Evolutionary conservation across 352 stramenopile species (phyloP), one percentile per base, ranked within the genome.

Genomic region (Globisporangium rhizosaccharum): DNA sequence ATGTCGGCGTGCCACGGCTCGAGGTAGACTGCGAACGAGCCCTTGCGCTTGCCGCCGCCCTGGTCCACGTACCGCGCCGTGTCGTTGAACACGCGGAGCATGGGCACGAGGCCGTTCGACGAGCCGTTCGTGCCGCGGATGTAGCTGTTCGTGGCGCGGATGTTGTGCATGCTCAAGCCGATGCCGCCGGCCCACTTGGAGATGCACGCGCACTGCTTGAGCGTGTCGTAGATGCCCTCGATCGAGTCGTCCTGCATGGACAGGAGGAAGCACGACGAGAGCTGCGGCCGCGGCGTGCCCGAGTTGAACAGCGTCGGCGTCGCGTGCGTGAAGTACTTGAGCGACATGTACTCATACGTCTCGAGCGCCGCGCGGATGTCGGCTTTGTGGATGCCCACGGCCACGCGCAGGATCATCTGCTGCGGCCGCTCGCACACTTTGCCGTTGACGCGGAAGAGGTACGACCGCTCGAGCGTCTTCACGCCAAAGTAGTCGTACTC

Each of bases 81-180:
- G 79, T 99, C 97, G 80, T 99, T 99, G 72, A 99, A 99, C 47
- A 99, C 97, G n/a, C 97, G 85, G 39, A 99, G 80, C 97, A 99
- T 99, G 28, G 97, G 97, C 30, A 99, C 97, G 66, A 99, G 98
- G 15, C 97, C 97, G 66, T 99, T 99, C 26, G 94, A 98, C 5
- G 95, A 97, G 49, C 97, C 97, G 67, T 99, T 99, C 10, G 97
- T 99, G 44, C 97, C 97, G 17, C 94, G 92, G 59, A 99, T 99
- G 90, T 99, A 99, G 53, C 79, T 97, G 68, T 97, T 90, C 14
- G 87, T 97, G 7, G 96, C 94, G 42, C 97, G 94, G 70, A 99
- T 98, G 72, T 99, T 98, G 88, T 98, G 94, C 73, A 99, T 98
- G 63, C 88, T 94, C 25, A 99, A 78, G 33, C 97, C 97, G 68